Evolutionary conservation across 1,284 basidiomycete genomes (phyloP), one percentile per base, ranked within the genome.

Genomic region (Paramarasmius palmivorus): DNA sequence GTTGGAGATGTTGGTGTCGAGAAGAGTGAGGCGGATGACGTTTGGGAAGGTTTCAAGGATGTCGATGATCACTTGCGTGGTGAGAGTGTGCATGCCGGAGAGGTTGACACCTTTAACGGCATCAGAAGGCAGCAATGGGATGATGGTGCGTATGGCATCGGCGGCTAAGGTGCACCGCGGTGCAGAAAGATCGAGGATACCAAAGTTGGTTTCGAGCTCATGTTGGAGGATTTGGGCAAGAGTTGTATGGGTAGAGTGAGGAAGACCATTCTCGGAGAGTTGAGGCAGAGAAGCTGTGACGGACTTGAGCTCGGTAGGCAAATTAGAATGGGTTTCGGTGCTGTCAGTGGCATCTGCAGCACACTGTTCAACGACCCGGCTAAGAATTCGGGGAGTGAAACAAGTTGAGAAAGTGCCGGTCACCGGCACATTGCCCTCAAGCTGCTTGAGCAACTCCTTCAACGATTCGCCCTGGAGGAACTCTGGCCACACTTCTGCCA

Each of bases 401-500:
- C 58, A 17, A 71, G 65, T 12, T 60, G 55, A 2, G 66, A 63
- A 19, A 65, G 45, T 17, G 17, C 9, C 14, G 23, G n/a, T n/a
- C n/a, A n/a, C n/a, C n/a, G n/a, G n/a, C n/a, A n/a, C n/a, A n/a
- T n/a, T n/a, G n/a, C n/a, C n/a, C n/a, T n/a, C n/a, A 8, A 17
- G 22, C 9, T 34, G 48, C 19, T 40, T 2, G 29, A 35, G n/a
- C 17, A n/a, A n/a, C n/a, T n/a, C n/a, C n/a, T n/a, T n/a, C n/a
- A n/a, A n/a, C n/a, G n/a, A n/a, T n/a, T n/a, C n/a, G n/a, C n/a
- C n/a, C n/a, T n/a, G n/a, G n/a, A 19, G 26, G 40, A 19, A 66
- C 1, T 25, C 2, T 3, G 68, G 67, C 68, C 67, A 69, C 5
- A 63, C 62, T 52, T 68, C 68, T 2, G 60, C 63, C 5, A 70